Conservation (phyloP, 345 rosid genomes). For the Aurinia saxatilis region DNA sequence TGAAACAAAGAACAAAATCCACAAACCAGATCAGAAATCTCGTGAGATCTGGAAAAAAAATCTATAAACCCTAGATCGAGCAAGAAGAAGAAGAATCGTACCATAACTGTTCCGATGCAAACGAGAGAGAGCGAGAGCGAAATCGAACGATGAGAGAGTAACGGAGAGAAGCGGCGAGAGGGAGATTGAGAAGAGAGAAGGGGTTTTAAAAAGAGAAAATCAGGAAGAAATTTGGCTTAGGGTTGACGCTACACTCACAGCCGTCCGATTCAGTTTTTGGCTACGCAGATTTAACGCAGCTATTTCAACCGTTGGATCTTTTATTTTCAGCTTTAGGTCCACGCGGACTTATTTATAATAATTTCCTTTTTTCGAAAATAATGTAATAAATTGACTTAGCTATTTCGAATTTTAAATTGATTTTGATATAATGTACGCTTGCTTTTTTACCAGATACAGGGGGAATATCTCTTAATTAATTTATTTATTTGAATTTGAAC, state of each 20-base stretch:
- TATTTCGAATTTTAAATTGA: constrained; percentile 2
- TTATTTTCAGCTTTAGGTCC: constrained; percentile 7
- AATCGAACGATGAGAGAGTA: background rate
- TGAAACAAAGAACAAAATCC: background rate
- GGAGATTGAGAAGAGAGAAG: constrained; percentile 8
- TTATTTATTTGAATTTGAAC: background rate
- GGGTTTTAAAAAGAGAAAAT: constrained; percentile 15
- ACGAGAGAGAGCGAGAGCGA: background rate
- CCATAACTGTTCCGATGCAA: constrained; percentile 7
- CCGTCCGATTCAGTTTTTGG: constrained; percentile 37
- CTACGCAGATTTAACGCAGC: background rate
- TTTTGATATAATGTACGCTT: too few species aligned
- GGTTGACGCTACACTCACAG: constrained; percentile 33
- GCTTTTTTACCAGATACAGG: too few species aligned
- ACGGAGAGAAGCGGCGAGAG: background rate
- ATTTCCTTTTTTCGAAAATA: background rate
- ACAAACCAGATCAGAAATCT: background rate
- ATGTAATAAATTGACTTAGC: background rate
- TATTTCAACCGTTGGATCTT: constrained; percentile 38
- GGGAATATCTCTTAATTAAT: too few species aligned
- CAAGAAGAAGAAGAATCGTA: background rate
- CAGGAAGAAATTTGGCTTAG: constrained; percentile 30
- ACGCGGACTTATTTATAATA: constrained; percentile 3
- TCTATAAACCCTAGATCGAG: background rate
- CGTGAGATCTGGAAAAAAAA: background rate